Conservation (phyloP, 495 filamentous ascomycete species). For the Lophiotrema nucula region DNA sequence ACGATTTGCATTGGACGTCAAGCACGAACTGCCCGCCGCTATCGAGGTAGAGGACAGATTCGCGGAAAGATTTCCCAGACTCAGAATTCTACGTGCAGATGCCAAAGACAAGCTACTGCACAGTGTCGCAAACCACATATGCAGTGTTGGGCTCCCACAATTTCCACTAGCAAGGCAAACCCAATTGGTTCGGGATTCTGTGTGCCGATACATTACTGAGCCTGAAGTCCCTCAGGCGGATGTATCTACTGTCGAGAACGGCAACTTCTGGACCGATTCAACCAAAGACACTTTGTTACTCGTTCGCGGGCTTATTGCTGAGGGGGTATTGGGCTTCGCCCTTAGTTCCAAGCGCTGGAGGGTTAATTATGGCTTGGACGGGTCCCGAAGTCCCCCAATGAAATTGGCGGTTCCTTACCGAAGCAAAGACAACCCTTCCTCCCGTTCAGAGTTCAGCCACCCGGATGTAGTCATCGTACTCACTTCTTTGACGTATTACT, state of each 20-base stretch:
- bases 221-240: constrained; percentile 34
- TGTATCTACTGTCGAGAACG: constrained; percentile 42
- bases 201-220: constrained; percentile 49
- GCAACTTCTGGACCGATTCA: constrained; percentile 40
- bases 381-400: constrained; percentile 42
- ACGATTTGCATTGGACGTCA: constrained; percentile 31
- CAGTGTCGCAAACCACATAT: constrained; percentile 41
- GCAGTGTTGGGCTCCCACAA: constrained; percentile 41
- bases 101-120: constrained; percentile 40
- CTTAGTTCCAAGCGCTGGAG: constrained; percentile 62
- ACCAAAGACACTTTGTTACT: constrained; percentile 51
- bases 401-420: constrained; percentile 68
- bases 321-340: constrained; percentile 54
- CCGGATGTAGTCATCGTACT: constrained; percentile 67
- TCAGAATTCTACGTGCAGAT: constrained; percentile 45
- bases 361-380: constrained; percentile 65
- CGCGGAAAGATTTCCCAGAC: constrained; percentile 45
- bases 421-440: constrained; percentile 65
- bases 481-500: constrained; percentile 70
- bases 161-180: constrained; percentile 48
- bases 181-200: constrained; percentile 37
- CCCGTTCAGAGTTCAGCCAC: constrained; percentile 69
- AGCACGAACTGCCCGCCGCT: constrained; percentile 35
- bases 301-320: constrained; percentile 60
- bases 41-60: constrained; percentile 42